phyloP scores from a whole-genome alignment of 2,329 filamentous ascomycete genomes.

The Chalaropsis thielavioides region DNA sequence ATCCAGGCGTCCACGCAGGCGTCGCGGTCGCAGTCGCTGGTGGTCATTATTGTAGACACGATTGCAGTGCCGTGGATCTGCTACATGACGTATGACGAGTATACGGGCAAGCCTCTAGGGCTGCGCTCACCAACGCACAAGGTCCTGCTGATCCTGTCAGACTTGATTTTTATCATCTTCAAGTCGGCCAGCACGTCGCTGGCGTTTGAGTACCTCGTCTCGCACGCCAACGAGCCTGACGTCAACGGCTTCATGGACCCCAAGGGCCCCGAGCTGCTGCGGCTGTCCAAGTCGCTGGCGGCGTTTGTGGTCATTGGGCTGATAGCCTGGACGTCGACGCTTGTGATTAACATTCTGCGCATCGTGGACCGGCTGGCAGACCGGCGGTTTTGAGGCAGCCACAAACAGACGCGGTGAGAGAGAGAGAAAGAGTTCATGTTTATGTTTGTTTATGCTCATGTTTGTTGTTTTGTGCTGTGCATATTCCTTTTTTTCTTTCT shows the following conservation, averaged over 20 bases:
- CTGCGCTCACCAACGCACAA: slow-evolving; percentile 73
- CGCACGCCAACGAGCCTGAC: slow-evolving; percentile 32
- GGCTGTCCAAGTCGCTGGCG: slow-evolving; percentile 50
- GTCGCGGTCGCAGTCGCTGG: slow-evolving; percentile 63
- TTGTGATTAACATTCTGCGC: slow-evolving; percentile 70
- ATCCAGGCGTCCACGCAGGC: slow-evolving; percentile 24
- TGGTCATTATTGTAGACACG: slow-evolving; percentile 79
- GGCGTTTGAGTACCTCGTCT: slow-evolving; percentile 71
- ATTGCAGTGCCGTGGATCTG: slow-evolving; percentile 79
- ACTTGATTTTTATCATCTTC: slow-evolving; percentile 94
- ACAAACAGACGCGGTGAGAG: too few relatives aligned
- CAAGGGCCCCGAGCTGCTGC: slow-evolving; percentile 11
- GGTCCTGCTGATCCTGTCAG: slow-evolving; percentile 75
- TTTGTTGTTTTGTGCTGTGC: not conserved
- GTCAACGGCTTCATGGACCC: slow-evolving; percentile 13
- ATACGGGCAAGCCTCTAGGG: slow-evolving; percentile 83
- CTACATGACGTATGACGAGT: slow-evolving; percentile 95
- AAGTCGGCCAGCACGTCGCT: slow-evolving; percentile 85
- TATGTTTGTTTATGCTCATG: too few relatives aligned
- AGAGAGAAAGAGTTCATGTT: too few relatives aligned
- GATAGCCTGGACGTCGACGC: slow-evolving; percentile 80
- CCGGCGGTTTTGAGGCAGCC: not conserved
- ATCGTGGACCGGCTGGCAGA: slow-evolving; percentile 47
- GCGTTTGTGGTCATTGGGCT: slow-evolving; percentile 68
- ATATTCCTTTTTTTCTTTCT: not conserved